Conservation (phyloP, 2,329 filamentous ascomycete genomes). For the Fusarium floridanum region DNA sequence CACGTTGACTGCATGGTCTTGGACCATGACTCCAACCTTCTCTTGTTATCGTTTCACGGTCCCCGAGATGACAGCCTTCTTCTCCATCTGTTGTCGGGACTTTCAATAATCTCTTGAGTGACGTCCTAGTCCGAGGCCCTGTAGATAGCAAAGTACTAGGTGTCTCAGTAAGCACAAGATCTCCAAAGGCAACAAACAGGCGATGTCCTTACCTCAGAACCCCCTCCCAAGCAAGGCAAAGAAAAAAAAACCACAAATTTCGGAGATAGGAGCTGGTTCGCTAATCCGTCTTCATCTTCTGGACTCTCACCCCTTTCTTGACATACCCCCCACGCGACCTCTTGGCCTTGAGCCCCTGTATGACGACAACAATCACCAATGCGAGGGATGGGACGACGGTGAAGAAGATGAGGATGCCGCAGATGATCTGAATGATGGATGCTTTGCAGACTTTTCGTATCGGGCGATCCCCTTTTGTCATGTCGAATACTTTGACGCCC, state of each 20-base stretch:
- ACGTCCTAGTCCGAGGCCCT: too few species aligned
- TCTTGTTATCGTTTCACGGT: too few species aligned
- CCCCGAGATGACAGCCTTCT: too few species aligned
- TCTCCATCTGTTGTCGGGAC: too few species aligned
- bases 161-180: background rate
- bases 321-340: background rate
- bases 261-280: background rate
- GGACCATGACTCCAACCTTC: background rate
- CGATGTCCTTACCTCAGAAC: too few species aligned
- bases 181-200: background rate
- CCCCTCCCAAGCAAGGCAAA: too few species aligned
- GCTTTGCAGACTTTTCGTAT: background rate
- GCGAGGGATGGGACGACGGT: background rate
- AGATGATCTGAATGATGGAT: background rate
- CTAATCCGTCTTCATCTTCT: background rate
- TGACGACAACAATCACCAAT: background rate
- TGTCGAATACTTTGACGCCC: background rate
- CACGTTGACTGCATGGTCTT: background rate
- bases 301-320: background rate
- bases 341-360: background rate
- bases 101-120: too few species aligned
- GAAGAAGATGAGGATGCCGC: background rate
- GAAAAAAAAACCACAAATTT: background rate
- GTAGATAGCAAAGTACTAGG: background rate
- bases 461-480: background rate